Base-by-base conservation (phyloP, 2,329 filamentous ascomycete genomes). In the Graphilbum ipis-grandicollis region DNA sequence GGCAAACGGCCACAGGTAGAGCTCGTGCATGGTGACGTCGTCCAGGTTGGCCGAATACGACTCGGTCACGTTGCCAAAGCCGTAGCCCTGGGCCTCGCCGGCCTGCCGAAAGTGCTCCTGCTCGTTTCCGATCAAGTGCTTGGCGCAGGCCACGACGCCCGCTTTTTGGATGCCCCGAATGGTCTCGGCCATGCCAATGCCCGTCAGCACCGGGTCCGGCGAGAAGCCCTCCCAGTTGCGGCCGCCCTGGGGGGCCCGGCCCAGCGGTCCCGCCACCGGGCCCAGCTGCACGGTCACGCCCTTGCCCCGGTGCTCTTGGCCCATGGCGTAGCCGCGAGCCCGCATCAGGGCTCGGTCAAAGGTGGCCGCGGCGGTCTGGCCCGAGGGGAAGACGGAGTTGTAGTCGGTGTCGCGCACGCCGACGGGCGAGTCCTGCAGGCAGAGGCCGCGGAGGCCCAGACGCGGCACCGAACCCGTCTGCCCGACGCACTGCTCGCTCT, bases 341-440 rank as follows among this genome's bases (percentile, higher is more conserved):
- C 79, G 79, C 44, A 85, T 77, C 22, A 92, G 65, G 12, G 60
- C 55, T 39, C 78, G 71, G 54, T 86, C 79, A 67, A 79, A 93
- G 1, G 84, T 82, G n/a, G 83, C 80, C 13, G 79, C 86, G 22
- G 81, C 70, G 6, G 81, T 85, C 46, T 85, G 65, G 34, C 80
- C 84, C 0, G 78, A 75, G 1, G 80, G 70, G 53, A 92, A 93
- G 1, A 78, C 85, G 26, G 81, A 88, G 50, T 74, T 75, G 55
- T 79, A 88, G 55, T 93, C 84, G 45, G 71, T 62, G 40, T 76
- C 68, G 36, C 85, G 79, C 39, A 93, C 62, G 42, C 85, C 86
- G 1, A 90, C 62, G 6, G 85, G 85, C 3, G 79, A 77, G 52
- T 93, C 86, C 49, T 93, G 84, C 63, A 90, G 60, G 54, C 86